phyloP scores from a whole-genome alignment of 2,329 filamentous ascomycete genomes.

The Dactylellina sp. region DNA sequence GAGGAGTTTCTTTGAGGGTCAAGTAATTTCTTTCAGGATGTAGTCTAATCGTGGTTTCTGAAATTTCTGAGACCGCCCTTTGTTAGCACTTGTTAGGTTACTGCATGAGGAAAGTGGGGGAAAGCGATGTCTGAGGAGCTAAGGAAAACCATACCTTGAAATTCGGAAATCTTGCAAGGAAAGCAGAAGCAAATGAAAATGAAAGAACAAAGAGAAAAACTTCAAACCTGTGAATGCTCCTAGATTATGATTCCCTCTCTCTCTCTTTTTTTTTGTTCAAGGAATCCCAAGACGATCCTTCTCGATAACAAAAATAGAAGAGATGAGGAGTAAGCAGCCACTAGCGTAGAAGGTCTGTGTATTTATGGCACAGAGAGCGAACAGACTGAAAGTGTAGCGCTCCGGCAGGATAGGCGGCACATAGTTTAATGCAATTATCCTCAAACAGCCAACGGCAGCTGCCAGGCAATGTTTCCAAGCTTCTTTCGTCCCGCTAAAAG shows the following conservation, averaged over 20 bases:
- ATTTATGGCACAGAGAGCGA: slow-evolving; percentile 48
- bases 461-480: slow-evolving; percentile 18
- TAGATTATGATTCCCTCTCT: no score
- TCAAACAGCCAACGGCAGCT: slow-evolving; percentile 24
- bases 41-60: background rate
- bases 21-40: background rate
- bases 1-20: background rate
- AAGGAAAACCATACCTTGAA: slow-evolving; percentile 35
- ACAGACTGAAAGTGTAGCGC: background rate
- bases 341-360: slow-evolving; percentile 40
- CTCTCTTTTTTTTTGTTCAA: slow-evolving; percentile 17
- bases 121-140: slow-evolving; percentile 12
- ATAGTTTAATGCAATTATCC: slow-evolving; percentile 20
- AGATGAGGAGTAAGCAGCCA: slow-evolving; percentile 41
- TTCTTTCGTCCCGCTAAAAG: slow-evolving; percentile 5
- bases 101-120: slow-evolving; percentile 55
- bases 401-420: slow-evolving; percentile 12
- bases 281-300: slow-evolving; percentile 34
- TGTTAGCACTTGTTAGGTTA: slow-evolving; percentile 37
- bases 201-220: slow-evolving; percentile 10
- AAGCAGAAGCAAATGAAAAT: slow-evolving; percentile 1
- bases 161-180: slow-evolving; percentile 5
- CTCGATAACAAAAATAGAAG: slow-evolving; percentile 44
- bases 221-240: no score
- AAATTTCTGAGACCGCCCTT: slow-evolving; percentile 23